Evolutionary conservation across 2,329 filamentous ascomycete genomes (phyloP).

Genomic region (Drechslerella stenobrocha): DNA sequence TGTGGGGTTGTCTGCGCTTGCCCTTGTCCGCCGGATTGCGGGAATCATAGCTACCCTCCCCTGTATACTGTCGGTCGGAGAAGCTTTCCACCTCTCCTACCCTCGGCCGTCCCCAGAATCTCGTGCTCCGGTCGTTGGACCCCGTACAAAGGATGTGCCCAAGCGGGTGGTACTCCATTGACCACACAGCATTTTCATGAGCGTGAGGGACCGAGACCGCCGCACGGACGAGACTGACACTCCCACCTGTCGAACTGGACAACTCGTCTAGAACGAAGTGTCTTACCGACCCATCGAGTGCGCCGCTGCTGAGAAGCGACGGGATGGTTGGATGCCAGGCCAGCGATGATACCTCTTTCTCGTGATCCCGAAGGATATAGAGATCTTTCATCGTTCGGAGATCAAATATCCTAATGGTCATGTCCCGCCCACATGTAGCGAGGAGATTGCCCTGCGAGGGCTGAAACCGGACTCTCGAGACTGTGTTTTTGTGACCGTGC

Average conservation of each 20-base stretch:
- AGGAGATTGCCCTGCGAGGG: slow-evolving; percentile 79
- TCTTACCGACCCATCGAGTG: slow-evolving; percentile 83
- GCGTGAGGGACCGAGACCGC: slow-evolving; percentile 84
- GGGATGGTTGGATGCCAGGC: slow-evolving; percentile 93
- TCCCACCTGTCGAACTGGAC: slow-evolving; percentile 75
- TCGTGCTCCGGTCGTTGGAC: slow-evolving; percentile 92
- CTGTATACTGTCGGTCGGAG: slow-evolving; percentile 93
- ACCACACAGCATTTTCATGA: slow-evolving; percentile 96
- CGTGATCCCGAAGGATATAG: slow-evolving; percentile 86
- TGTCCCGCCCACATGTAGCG: slow-evolving; percentile 89
- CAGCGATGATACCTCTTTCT: slow-evolving; percentile 91
- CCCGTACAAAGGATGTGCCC: slow-evolving; percentile 94
- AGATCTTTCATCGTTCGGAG: slow-evolving; percentile 98
- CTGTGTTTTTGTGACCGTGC: slow-evolving; percentile 95
- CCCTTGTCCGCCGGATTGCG: slow-evolving; percentile 80
- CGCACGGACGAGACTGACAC: slow-evolving; percentile 87
- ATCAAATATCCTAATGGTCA: slow-evolving; percentile 90
- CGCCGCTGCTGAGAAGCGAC: slow-evolving; percentile 84
- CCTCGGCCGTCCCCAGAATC: slow-evolving; percentile 90
- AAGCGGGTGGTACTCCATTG: slow-evolving; percentile 93
- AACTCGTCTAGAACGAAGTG: slow-evolving; percentile 91
- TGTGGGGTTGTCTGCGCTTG: slow-evolving; percentile 62
- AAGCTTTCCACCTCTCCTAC: slow-evolving; percentile 83
- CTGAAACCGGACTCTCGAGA: slow-evolving; percentile 90
- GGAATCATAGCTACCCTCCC: slow-evolving; percentile 87